Conservation (phyloP, 2,329 filamentous ascomycete species). For the Dactylellina drechsleri region DNA sequence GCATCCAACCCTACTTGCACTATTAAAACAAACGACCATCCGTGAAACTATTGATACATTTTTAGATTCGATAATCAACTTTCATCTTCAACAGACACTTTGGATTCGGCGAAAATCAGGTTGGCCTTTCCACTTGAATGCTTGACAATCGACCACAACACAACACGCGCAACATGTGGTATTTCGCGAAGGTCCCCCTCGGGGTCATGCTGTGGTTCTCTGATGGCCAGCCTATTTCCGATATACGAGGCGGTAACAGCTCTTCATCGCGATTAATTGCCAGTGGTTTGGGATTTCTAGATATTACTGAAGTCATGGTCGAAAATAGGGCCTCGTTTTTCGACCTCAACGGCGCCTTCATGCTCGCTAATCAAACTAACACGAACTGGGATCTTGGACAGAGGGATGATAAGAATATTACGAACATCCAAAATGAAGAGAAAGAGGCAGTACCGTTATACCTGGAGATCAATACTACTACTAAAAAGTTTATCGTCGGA, state of each 20-base stretch:
- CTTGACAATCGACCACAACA: neutral
- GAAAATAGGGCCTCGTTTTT: constrained; percentile 4
- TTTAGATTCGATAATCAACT: too few species aligned
- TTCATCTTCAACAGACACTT: too few species aligned
- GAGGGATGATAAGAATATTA: neutral
- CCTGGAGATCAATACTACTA: constrained; percentile 16
- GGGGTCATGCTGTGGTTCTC: constrained; percentile 32
- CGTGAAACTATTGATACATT: too few species aligned
- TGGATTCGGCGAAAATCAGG: too few species aligned
- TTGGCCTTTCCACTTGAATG: too few species aligned
- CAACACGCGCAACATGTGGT: constrained; percentile 15
- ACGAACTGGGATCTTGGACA: neutral
- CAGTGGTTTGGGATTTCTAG: constrained; percentile 16
- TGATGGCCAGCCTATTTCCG: constrained; percentile 7
- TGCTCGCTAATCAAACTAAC: neutral
- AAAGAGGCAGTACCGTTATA: constrained; percentile 14
- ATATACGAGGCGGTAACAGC: constrained; percentile 13
- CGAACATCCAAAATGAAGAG: neutral
- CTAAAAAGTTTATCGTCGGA: constrained; percentile 11
- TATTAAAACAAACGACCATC: too few species aligned
- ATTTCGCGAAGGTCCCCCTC: constrained; percentile 20
- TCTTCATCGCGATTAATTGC: constrained; percentile 16
- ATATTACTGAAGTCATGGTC: constrained; percentile 26
- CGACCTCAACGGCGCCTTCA: constrained; percentile 14
- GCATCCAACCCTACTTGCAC: too few species aligned